Conservation (phyloP, 805 yeast genomes). For the Myxozyma kluyveri region DNA sequence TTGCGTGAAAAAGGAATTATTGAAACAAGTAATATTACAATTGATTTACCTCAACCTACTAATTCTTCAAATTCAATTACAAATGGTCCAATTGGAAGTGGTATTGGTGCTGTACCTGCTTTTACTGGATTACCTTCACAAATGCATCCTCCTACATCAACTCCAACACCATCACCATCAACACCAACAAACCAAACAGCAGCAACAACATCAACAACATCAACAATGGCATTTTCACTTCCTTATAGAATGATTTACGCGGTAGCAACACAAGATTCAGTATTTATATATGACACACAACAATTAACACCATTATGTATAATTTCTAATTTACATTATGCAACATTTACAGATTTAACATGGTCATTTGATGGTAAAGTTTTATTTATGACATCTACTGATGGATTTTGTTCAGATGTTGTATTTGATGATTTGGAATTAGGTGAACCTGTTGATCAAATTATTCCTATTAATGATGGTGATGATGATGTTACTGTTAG, state of each 20-base stretch:
- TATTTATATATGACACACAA: conserved; percentile 78
- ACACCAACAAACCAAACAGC: not conserved
- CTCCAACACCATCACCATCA: not conserved
- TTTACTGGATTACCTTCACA: no score
- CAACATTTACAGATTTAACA: conserved; percentile 79
- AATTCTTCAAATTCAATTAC: conserved; percentile 7
- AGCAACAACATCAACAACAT: not conserved
- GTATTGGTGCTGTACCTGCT: no score
- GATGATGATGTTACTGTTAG: not conserved
- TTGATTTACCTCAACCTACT: conserved; percentile 16
- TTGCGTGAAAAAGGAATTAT: conserved; percentile 26
- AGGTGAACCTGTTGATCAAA: conserved; percentile 46
- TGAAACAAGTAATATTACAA: conserved; percentile 21
- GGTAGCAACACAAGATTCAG: conserved; percentile 86
- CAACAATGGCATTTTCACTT: conserved; percentile 48
- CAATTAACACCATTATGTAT: conserved; percentile 64
- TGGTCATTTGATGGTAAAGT: conserved; percentile 79
- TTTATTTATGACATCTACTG: conserved; percentile 77
- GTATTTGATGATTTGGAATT: conserved; percentile 52
- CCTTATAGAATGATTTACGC: conserved; percentile 86
- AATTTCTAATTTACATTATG: conserved; percentile 78
- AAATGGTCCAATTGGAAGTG: not conserved
- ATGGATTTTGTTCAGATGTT: conserved; percentile 82
- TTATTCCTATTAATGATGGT: conserved; percentile 1
- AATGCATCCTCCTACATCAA: not conserved